Conservation (phyloP, 2,329 filamentous ascomycete species). For the Aspergillus glaucus region DNA sequence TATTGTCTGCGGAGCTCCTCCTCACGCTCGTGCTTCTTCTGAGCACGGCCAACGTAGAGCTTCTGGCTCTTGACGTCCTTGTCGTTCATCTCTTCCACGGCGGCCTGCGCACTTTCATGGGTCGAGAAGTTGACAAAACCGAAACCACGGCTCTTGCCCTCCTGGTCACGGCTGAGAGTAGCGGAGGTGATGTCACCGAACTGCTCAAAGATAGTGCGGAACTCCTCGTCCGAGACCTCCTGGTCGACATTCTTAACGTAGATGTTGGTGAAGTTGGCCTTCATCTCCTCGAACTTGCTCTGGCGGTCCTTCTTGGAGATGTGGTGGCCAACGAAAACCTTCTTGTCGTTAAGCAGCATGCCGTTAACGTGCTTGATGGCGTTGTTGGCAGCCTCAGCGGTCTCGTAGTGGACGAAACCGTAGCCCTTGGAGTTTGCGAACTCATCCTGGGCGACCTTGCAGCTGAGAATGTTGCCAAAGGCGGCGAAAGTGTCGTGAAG, state of each 20-base stretch:
- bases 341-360: slow-evolving; percentile 99
- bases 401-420: slow-evolving; percentile 99
- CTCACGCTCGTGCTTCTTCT: slow-evolving; percentile 99
- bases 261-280: slow-evolving; percentile 99
- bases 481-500: slow-evolving; percentile 98
- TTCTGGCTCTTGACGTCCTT: slow-evolving; percentile 91
- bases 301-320: slow-evolving; percentile 99
- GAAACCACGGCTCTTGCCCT: slow-evolving; percentile 91
- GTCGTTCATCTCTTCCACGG: slow-evolving; percentile 87
- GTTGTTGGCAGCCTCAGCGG: slow-evolving; percentile 89
- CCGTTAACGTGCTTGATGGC: slow-evolving; percentile 99
- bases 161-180: slow-evolving; percentile 79
- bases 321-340: slow-evolving; percentile 98
- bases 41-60: slow-evolving; percentile 93
- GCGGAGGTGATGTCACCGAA: slow-evolving; percentile 94
- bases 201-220: slow-evolving; percentile 86
- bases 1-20: slow-evolving; percentile 99
- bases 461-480: slow-evolving; percentile 98
- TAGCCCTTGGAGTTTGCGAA: slow-evolving; percentile 96
- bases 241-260: slow-evolving; percentile 96
- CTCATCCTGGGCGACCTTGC: slow-evolving; percentile 99
- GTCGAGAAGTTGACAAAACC: slow-evolving; percentile 94
- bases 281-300: slow-evolving; percentile 99
- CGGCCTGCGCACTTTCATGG: slow-evolving; percentile 77
- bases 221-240: slow-evolving; percentile 86